Conservation (phyloP, 257 asterid species). For the Rehmannia glutinosa region DNA sequence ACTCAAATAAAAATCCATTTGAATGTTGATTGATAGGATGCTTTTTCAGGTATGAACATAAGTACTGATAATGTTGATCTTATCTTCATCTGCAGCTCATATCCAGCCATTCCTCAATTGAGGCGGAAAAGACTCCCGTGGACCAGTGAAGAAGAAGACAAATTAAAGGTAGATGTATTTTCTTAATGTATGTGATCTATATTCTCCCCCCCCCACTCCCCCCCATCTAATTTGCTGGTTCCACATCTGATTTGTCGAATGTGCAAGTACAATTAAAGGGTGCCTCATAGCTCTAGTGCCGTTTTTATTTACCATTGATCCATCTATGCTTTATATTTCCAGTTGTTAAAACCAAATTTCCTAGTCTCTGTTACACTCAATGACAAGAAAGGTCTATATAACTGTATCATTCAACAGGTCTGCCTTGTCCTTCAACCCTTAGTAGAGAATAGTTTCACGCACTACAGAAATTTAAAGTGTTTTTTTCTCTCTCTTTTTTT, state of each 20-base stretch:
- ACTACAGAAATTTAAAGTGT: not conserved
- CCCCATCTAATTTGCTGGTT: not conserved
- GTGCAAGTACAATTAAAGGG: not conserved
- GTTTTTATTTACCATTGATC: not conserved
- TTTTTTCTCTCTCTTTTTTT: no score
- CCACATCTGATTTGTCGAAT: not conserved
- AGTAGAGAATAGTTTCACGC: not conserved
- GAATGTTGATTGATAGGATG: not conserved
- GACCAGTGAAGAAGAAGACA: conserved; percentile 57
- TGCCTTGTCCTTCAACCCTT: not conserved
- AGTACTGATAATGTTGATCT: not conserved
- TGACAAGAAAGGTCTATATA: not conserved
- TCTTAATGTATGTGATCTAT: not conserved
- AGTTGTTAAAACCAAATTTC: not conserved
- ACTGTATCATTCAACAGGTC: not conserved
- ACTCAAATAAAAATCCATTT: not conserved
- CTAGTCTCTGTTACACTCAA: not conserved
- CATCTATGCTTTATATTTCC: not conserved
- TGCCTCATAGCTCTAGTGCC: not conserved
- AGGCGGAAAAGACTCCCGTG: conserved; percentile 43
- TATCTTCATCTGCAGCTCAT: conserved; percentile 34
- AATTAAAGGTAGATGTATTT: conserved; percentile 39
- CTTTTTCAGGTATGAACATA: not conserved
- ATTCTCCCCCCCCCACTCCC: not conserved
- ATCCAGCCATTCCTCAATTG: conserved; percentile 29